Evolutionary conservation across 306 rosid genomes (phyloP).

Genomic region (Herpetospermum pedunculosum): DNA sequence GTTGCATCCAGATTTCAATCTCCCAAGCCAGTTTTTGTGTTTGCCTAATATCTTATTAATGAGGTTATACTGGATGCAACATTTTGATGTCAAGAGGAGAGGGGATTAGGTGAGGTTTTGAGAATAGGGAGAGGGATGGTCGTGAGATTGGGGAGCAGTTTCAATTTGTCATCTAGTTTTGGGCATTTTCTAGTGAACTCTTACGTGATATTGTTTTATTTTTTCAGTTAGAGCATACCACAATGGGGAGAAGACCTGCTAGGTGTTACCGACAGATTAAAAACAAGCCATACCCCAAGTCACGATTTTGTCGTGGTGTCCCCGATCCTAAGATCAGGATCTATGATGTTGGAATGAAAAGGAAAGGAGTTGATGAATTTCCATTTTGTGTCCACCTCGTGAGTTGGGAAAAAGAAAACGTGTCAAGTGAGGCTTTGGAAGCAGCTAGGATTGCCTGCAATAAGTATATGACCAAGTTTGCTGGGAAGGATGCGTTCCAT

Average conservation of each 20-base stretch:
- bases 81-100: background rate
- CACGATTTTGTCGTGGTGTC: conserved; percentile 56
- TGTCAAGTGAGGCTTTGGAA: conserved; percentile 63
- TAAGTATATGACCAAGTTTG: conserved; percentile 65
- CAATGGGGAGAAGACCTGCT: conserved; percentile 42
- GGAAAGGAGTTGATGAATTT: conserved; percentile 84
- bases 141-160: background rate
- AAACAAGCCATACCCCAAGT: conserved; percentile 60
- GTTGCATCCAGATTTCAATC: background rate
- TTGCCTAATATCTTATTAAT: background rate
- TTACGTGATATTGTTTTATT: background rate
- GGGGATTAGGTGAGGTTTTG: background rate
- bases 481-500: conserved; percentile 74
- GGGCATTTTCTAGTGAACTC: background rate
- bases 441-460: conserved; percentile 76
- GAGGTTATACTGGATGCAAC: background rate
- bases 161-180: background rate
- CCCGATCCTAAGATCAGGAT: conserved; percentile 67
- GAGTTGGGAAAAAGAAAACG: conserved; percentile 87
- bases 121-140: background rate
- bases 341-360: conserved; percentile 90
- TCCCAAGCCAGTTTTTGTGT: background rate
- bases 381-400: conserved; percentile 88
- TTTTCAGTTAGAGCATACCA: too few species aligned
- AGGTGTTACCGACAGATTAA: conserved; percentile 68